Evolutionary conservation across 1,139 yeast species (phyloP).

Genomic region (Hansenula sp.): DNA sequence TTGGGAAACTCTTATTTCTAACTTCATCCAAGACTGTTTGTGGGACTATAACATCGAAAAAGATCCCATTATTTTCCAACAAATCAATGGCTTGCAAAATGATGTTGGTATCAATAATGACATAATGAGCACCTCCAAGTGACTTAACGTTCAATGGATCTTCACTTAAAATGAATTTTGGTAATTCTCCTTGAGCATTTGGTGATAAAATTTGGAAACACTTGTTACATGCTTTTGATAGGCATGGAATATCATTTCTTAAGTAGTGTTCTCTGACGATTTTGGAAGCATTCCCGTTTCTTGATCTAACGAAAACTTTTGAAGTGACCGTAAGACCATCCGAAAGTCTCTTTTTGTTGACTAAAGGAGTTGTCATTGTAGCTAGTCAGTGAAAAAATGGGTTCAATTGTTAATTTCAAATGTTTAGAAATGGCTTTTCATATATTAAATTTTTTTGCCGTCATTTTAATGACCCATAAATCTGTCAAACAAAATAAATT

Average conservation of each 20-base stretch:
- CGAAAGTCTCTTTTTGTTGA: conserved; percentile 15
- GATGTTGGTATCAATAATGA: conserved; percentile 85
- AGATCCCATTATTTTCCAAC: conserved; percentile 71
- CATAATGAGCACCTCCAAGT: conserved; percentile 60
- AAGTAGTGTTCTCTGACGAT: conserved; percentile 92
- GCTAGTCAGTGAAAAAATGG: not conserved
- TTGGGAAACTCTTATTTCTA: conserved; percentile 80
- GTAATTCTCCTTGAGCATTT: conserved; percentile 49
- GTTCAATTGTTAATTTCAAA: no score
- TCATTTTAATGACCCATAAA: no score
- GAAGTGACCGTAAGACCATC: conserved; percentile 75
- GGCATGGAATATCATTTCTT: conserved; percentile 89
- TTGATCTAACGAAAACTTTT: conserved; percentile 87
- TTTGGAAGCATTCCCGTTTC: conserved; percentile 87
- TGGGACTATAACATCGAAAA: conserved; percentile 87
- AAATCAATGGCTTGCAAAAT: conserved; percentile 87
- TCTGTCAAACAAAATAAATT: no score
- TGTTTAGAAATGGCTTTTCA: not conserved
- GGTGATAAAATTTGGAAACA: conserved; percentile 49
- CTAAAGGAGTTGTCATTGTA: conserved; percentile 1
- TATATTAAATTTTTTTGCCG: not conserved
- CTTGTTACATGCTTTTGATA: conserved; percentile 61
- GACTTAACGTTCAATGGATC: conserved; percentile 40
- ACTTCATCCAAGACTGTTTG: conserved; percentile 96
- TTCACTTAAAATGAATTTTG: conserved; percentile 47